Evolutionary conservation across 495 filamentous ascomycete species (phyloP), one percentile per base, ranked within the genome.

Genomic region (Aspergillus bridgeri): DNA sequence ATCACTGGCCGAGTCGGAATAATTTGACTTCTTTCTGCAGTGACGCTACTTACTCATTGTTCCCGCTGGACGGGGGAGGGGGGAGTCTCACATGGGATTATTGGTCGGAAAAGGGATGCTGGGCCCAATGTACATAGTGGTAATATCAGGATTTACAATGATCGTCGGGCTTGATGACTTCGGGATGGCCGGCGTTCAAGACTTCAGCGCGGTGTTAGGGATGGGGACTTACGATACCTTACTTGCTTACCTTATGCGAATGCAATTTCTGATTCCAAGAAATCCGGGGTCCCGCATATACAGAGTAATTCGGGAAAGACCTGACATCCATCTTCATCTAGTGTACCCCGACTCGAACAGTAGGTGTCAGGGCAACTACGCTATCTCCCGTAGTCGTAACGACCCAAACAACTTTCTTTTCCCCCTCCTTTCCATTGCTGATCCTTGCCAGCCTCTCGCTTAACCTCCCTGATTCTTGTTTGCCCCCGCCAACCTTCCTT

Each of bases 381-480:
- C n/a, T n/a, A n/a, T n/a, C n/a, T n/a, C n/a, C n/a, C n/a, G n/a
- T n/a, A n/a, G n/a, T n/a, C n/a, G n/a, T n/a, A n/a, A n/a, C n/a
- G n/a, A n/a, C n/a, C n/a, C n/a, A n/a, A n/a, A n/a, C 25, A 4
- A 7, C 4, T 27, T 27, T 27, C 7, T 27, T 7, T 38, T 24
- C 20, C 20, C n/a, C 21, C 21, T 4, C 15, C 22, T 51, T 20
- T n/a, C 22, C 19, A 33, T 24, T n/a, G n/a, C n/a, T 42, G 50
- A 52, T 52, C 50, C 18, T 42, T 2, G 50, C 42, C 50, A 43
- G 18, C 21, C 15, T 43, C 50, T 52, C 29, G 50, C 29, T 43
- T 43, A 42, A 52, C 29, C n/a, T 52, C 33, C 50, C 33, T 15
- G 3, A 15, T 38, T 38, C 33, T 15, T 15, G 4, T 15, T 11